Base-by-base conservation (phyloP, 768 basidiomycete genomes). In the Imleria badia region DNA sequence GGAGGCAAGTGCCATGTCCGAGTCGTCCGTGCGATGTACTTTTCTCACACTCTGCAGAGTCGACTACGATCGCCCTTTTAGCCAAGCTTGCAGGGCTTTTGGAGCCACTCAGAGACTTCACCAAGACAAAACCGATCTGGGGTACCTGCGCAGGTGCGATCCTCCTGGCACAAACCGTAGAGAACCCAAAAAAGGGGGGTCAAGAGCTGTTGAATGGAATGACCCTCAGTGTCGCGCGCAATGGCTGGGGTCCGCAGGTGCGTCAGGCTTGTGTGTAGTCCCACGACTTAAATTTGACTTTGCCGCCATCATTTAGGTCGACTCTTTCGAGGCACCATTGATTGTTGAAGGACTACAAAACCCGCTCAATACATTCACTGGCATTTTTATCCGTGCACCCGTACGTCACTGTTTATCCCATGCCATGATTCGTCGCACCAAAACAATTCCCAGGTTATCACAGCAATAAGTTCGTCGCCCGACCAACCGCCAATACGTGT, bases 131-230 rank as follows among this genome's bases (percentile, higher is more conserved):
- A 66, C 85, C 92, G 0, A 82, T 94, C 3, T 98, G 94, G 94
- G 95, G 95, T 3, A 97, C 94, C 0, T 98, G 95, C 71, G 95
- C 95, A 0, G 95, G 96, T 12, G 94, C 94, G 38, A 97, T 98
- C 49, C 76, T 98, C 19, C 81, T 98, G 43, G 81, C 94, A 3
- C 78, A 86, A 58, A 73, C 78, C 13, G 82, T 92, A 3, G 82
- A 86, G 41, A 87, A 88, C 41, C 82, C 85, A 4, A 94, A 93
- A 75, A 86, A 85, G 63, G 91, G 89, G 30, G 93, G 93, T 1
- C 94, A 96, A 69, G 90, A 94, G 61, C 78, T 94, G 14, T 73
- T 96, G 12, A 86, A 86, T 30, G 93, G 87, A 9, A 82, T 97
- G 64, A 83, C 85, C 5, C 79, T 96, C 57, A 83, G 82, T 6